These are phyloP conservation scores for Tremella mesenterica DNA, from an alignment of 768 basidiomycete species.

Conservation along the genomic window DNA sequence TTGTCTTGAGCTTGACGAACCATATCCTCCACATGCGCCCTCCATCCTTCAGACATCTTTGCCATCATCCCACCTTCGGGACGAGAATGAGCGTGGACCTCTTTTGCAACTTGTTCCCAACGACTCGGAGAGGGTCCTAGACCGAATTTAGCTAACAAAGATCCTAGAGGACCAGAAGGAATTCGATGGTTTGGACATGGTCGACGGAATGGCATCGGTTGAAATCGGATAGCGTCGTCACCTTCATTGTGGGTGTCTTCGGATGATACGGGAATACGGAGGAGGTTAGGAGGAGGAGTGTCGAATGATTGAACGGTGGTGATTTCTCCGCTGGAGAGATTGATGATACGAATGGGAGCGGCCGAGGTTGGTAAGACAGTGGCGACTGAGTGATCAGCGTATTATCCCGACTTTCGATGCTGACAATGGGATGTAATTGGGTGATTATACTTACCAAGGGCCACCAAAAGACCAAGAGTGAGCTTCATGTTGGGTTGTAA, in stretches of 20 bases:
- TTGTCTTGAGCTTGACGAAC: slow-evolving; percentile 1
- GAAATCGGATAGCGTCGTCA: not conserved
- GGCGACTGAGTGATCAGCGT: slow-evolving; percentile 5
- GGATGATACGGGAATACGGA: too few relatives aligned
- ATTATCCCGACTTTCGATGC: not conserved
- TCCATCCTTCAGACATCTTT: slow-evolving; percentile 4
- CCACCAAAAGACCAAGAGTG: slow-evolving; percentile 14
- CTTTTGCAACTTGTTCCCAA: not conserved
- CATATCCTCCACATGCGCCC: slow-evolving; percentile 7
- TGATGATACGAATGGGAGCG: slow-evolving; percentile 9
- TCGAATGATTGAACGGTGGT: slow-evolving; percentile 1
- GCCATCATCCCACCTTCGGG: not conserved
- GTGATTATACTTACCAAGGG: slow-evolving; percentile 33
- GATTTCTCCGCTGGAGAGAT: slow-evolving; percentile 2
- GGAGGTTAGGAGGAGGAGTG: not conserved
- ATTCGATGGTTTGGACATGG: slow-evolving; percentile 2
- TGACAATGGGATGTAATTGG: not conserved
- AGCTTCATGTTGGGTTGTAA: slow-evolving; percentile 18
- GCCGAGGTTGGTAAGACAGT: slow-evolving; percentile 15
- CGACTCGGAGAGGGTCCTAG: not conserved
- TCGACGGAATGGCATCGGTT: not conserved
- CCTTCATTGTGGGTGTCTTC: not conserved
- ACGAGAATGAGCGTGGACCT: not conserved
- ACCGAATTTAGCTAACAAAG: slow-evolving; percentile 1
- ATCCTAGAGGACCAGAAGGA: slow-evolving; percentile 1